Percentiles rank a stretch among this genome's conserved stretches.
Conservation (phyloP, 2,329 filamentous ascomycete species). For the Aspergillus thermomutatus region DNA sequence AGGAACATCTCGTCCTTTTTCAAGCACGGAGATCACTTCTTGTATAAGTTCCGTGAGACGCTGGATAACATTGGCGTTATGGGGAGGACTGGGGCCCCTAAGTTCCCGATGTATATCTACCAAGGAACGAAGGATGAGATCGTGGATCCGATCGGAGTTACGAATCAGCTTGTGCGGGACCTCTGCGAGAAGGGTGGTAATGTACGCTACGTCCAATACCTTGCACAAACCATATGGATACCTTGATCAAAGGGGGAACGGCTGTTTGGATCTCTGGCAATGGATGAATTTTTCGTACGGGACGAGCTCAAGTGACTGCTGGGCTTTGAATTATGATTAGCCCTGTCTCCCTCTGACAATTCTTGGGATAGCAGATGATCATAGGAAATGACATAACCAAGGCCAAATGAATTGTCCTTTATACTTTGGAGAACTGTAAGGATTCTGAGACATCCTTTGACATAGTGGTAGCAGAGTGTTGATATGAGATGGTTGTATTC, state of each 20-base stretch:
- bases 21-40: background rate
- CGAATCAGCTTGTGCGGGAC: background rate
- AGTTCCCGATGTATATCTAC: slow-evolving; percentile 1
- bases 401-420: no score
- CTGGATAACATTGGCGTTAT: background rate
- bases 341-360: no score
- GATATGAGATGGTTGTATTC: no score
- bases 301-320: no score
- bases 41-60: background rate
- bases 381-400: no score
- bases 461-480: no score
- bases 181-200: background rate
- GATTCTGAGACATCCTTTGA: no score
- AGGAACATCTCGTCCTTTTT: background rate
- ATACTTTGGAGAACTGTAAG: no score
- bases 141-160: background rate
- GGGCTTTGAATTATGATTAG: no score
- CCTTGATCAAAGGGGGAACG: background rate
- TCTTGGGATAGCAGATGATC: no score
- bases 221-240: background rate
- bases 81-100: background rate
- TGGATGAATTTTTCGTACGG: no score
- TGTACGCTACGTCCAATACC: background rate
- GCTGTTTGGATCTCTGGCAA: slow-evolving; percentile 1
- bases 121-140: background rate